Evolutionary conservation across 148 eudicot genomes (phyloP).

Genomic region (Persicaria tinctoria): DNA sequence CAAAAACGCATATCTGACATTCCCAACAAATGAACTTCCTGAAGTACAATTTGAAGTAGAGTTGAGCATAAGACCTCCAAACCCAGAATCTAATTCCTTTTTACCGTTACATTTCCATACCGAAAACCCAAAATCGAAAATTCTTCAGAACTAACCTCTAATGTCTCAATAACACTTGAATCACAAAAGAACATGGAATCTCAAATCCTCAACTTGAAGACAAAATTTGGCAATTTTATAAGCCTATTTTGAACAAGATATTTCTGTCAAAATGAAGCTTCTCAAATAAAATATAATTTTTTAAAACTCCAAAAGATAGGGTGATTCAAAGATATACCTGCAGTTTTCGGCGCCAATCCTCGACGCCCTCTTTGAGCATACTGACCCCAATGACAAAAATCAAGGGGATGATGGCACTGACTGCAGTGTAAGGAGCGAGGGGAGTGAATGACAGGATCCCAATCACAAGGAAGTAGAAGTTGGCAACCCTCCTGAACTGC

Average conservation of each 20-base stretch:
- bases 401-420: conserved; percentile 74
- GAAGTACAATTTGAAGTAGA: not conserved
- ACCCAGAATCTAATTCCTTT: no score
- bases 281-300: no score
- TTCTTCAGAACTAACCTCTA: no score
- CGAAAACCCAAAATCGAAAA: no score
- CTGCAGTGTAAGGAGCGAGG: conserved; percentile 71
- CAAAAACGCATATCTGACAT: not conserved
- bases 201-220: no score
- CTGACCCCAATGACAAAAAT: conserved; percentile 70
- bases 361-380: conserved; percentile 87
- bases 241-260: no score
- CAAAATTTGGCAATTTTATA: no score
- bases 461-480: conserved; percentile 76
- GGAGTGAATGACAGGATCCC: conserved; percentile 67
- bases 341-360: conserved; percentile 66
- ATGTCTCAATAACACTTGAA: no score
- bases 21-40: not conserved
- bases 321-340: conserved; percentile 46
- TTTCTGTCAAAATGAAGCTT: no score
- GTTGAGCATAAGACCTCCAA: not conserved
- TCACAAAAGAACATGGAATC: no score
- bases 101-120: no score
- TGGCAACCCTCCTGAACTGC: conserved; percentile 98
- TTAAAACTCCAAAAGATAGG: not conserved